Conservation (phyloP, 108 stramenopile species). For the Hondaea fermentalgiana region DNA sequence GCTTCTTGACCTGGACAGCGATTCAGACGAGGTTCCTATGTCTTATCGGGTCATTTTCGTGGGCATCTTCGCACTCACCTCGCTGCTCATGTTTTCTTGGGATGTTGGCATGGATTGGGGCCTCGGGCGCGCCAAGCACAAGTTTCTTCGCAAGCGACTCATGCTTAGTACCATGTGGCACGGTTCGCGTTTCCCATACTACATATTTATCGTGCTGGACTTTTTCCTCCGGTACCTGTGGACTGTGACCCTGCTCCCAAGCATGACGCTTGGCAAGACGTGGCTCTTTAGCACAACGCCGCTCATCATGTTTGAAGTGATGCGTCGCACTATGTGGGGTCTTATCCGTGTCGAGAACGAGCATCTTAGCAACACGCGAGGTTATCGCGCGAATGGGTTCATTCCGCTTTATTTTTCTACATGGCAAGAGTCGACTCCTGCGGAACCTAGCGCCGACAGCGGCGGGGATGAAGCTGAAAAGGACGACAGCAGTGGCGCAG, state of each 20-base stretch:
- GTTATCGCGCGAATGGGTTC: background rate
- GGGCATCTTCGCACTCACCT: background rate
- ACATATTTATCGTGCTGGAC: background rate
- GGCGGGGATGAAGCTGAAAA: too few relatives aligned
- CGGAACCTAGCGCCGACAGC: too few relatives aligned
- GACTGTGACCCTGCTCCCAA: background rate
- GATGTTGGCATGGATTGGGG: constrained; percentile 12
- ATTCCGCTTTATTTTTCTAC: background rate
- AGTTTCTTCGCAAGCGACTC: background rate
- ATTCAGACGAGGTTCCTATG: background rate
- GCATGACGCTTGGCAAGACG: background rate
- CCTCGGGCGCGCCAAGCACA: background rate
- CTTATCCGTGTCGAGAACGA: constrained; percentile 5
- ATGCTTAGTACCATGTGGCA: background rate
- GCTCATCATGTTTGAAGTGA: background rate
- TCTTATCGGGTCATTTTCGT: background rate
- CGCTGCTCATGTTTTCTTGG: background rate
- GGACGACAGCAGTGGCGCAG: too few relatives aligned
- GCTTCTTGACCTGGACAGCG: background rate
- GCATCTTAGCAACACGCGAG: background rate
- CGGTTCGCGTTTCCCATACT: background rate
- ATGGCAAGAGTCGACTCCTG: background rate
- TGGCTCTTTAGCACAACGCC: background rate
- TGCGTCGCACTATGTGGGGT: constrained; percentile 3
- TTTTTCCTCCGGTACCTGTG: background rate